Evolutionary conservation across 1,139 yeast species (phyloP).

Genomic region (Geotrichum citri-aurantii): DNA sequence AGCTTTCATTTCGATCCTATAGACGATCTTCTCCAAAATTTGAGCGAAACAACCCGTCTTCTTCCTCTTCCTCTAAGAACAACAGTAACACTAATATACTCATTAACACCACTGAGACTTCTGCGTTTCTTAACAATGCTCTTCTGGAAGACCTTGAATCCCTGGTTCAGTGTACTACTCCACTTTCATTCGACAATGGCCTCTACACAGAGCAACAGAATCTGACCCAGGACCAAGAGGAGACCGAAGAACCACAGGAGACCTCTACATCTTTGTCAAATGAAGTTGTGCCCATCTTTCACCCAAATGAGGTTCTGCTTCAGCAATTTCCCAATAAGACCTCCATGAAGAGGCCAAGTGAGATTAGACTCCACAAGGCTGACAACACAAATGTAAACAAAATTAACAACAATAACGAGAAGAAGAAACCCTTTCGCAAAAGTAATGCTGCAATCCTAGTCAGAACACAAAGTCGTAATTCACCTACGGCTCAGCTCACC

Average conservation of each 20-base stretch:
- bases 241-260: not conserved
- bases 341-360: slow-evolving; percentile 18
- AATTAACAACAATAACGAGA: not conserved
- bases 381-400: not conserved
- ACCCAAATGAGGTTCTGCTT: slow-evolving; percentile 33
- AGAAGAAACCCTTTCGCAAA: not conserved
- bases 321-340: slow-evolving; percentile 27
- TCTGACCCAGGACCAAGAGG: not conserved
- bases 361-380: slow-evolving; percentile 2
- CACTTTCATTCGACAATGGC: not conserved
- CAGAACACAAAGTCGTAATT: not conserved
- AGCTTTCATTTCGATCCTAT: not conserved
- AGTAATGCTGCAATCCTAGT: not conserved
- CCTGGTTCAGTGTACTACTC: not conserved
- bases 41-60: not conserved
- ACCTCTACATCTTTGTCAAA: not conserved
- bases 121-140: not conserved
- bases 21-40: not conserved
- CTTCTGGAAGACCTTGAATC: not conserved
- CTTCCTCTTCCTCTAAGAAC: not conserved
- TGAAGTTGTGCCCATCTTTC: slow-evolving; percentile 26
- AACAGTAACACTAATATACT: not conserved
- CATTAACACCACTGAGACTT: not conserved
- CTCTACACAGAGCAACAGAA: not conserved
- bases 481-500: not conserved